Conservation (phyloP, 2,329 filamentous ascomycete species). For the Fusarium humuli region DNA sequence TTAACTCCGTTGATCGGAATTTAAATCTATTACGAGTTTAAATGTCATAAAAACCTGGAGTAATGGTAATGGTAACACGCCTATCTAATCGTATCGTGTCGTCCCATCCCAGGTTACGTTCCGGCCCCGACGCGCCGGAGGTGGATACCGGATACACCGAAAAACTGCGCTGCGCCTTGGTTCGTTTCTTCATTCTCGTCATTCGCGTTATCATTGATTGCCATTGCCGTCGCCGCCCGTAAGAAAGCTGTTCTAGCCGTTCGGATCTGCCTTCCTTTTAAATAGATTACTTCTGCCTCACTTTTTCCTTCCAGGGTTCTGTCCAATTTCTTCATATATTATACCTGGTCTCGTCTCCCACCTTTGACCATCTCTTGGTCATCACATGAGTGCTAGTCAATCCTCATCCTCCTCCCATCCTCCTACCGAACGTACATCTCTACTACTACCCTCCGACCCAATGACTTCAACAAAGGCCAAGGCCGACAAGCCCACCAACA, state of each 20-base stretch:
- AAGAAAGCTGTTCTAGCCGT: constrained; percentile 36
- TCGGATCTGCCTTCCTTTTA: constrained; percentile 5
- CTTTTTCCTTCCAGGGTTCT: neutral
- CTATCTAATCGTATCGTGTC: constrained; percentile 20
- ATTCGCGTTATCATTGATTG: neutral
- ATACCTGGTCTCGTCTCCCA: neutral
- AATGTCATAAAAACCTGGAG: constrained; percentile 33
- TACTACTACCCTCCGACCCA: constrained; percentile 7
- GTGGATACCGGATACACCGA: constrained; percentile 37
- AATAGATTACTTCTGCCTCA: constrained; percentile 12
- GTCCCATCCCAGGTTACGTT: constrained; percentile 10
- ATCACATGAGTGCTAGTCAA: constrained; percentile 18
- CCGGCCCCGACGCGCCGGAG: constrained; percentile 19
- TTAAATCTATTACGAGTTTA: constrained; percentile 23
- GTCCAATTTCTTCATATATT: constrained; percentile 5
- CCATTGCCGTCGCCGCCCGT: constrained; percentile 13
- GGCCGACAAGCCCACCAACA: constrained; percentile 18
- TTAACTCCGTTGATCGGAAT: constrained; percentile 14
- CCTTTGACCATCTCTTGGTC: neutral
- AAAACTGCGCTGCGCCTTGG: constrained; percentile 12
- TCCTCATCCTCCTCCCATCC: neutral
- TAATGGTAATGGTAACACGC: neutral
- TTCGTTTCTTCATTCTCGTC: neutral
- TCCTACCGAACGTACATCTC: constrained; percentile 18
- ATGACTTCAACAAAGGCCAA: constrained; percentile 23